phyloP scores from a whole-genome alignment of 805 yeast species.

The Wickerhamiella qilinensis region DNA sequence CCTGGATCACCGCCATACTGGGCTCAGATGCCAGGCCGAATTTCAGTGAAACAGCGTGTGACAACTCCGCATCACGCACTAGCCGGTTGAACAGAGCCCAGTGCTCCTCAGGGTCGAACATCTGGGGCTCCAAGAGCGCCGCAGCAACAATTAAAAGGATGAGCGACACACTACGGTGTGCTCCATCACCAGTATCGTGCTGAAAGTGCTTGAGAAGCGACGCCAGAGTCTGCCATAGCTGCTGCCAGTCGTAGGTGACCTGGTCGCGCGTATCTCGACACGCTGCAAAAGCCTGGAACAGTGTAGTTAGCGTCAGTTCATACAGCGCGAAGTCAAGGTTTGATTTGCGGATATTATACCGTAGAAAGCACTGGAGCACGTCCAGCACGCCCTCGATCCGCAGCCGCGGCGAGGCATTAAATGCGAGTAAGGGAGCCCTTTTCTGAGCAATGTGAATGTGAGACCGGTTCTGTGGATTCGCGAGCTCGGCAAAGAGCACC shows the following conservation, averaged over 20 bases:
- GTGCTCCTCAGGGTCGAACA: slow-evolving; percentile 19
- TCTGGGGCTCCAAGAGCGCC: slow-evolving; percentile 19
- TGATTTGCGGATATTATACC: slow-evolving; percentile 18
- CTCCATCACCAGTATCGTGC: slow-evolving; percentile 3
- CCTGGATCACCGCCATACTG: slow-evolving; percentile 12
- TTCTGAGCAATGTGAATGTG: slow-evolving; percentile 12
- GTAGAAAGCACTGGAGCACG: slow-evolving; percentile 18
- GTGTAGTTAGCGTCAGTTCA: slow-evolving; percentile 11
- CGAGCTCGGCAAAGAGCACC: slow-evolving; percentile 5
- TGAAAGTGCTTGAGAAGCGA: slow-evolving; percentile 17
- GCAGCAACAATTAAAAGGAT: slow-evolving; percentile 16
- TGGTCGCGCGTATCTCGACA: slow-evolving; percentile 8
- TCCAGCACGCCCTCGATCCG: slow-evolving; percentile 23
- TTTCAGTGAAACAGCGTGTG: slow-evolving; percentile 12
- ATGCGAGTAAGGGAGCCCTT: slow-evolving; percentile 16
- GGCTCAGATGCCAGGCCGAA: slow-evolving; percentile 10
- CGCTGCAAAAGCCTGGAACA: slow-evolving; percentile 14
- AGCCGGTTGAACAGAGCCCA: slow-evolving; percentile 20
- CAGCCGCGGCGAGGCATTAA: slow-evolving; percentile 14
- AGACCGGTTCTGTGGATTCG: slow-evolving; percentile 6
- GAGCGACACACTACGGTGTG: slow-evolving; percentile 2
- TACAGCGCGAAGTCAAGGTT: slow-evolving; percentile 20
- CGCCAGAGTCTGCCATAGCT: slow-evolving; percentile 23
- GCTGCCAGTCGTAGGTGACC: slow-evolving; percentile 23
- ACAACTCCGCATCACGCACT: slow-evolving; percentile 15